phyloP scores from a whole-genome alignment of 2,329 filamentous ascomycete genomes.

The Aureobasidium lini region DNA sequence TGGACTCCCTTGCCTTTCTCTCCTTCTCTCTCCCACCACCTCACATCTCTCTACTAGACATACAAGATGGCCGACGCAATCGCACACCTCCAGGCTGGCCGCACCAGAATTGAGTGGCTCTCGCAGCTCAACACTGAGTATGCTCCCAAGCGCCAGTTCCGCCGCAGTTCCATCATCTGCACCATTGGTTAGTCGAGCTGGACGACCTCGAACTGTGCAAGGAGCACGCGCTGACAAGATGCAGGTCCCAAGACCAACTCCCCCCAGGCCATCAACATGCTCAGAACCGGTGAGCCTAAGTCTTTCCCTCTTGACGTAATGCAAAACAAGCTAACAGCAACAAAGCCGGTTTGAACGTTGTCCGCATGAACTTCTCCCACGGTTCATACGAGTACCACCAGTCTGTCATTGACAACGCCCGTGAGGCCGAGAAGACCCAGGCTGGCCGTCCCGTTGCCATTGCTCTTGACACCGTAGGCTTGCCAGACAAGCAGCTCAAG shows the following conservation, averaged over 20 bases:
- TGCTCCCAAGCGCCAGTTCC: conserved; percentile 79
- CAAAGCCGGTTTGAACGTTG: conserved; percentile 83
- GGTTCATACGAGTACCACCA: conserved; percentile 94
- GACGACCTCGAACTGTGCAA: not conserved
- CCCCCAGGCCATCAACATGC: conserved; percentile 89
- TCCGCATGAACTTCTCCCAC: conserved; percentile 99
- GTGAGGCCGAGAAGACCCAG: conserved; percentile 71
- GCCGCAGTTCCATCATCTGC: conserved; percentile 96
- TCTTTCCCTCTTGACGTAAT: not conserved
- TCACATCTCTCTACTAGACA: conserved; percentile 6
- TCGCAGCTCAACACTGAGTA: conserved; percentile 82
- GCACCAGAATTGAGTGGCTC: conserved; percentile 64
- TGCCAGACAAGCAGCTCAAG: not conserved
- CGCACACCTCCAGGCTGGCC: conserved; percentile 71
- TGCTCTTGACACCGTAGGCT: conserved; percentile 70
- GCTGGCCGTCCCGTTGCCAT: conserved; percentile 86
- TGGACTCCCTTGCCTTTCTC: not conserved
- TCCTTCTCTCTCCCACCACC: conserved; percentile 7
- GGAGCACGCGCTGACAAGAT: not conserved
- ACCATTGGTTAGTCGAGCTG: conserved; percentile 63
- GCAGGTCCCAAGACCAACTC: conserved; percentile 94
- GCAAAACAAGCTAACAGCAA: conserved; percentile 13
- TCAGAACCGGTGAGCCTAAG: conserved; percentile 55
- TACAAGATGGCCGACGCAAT: conserved; percentile 60
- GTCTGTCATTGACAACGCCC: conserved; percentile 93